These are phyloP conservation scores for Trametes pubescens DNA, from an alignment of 1,284 basidiomycete genomes.

Conservation along the genomic window DNA sequence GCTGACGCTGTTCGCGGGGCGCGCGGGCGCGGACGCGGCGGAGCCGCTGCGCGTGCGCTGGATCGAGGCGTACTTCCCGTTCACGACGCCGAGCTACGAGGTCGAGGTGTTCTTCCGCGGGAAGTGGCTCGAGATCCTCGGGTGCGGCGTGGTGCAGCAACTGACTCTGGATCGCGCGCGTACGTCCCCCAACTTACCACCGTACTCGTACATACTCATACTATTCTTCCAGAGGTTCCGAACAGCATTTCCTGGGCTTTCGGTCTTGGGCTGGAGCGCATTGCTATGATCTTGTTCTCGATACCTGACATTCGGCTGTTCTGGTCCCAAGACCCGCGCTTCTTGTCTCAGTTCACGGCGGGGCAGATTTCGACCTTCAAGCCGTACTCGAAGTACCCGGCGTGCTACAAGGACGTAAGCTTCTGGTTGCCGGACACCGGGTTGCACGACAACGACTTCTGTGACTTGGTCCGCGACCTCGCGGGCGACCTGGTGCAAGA, in stretches of 20 bases:
- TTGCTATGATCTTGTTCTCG: conserved; percentile 97
- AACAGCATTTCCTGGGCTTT: conserved; percentile 98
- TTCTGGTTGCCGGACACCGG: conserved; percentile 80
- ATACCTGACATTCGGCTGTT: conserved; percentile 99
- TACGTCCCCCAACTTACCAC: conserved; percentile 49
- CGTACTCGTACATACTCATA: conserved; percentile 9
- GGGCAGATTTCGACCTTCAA: conserved; percentile 85
- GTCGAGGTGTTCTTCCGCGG: conserved; percentile 97
- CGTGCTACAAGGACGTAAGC: conserved; percentile 90
- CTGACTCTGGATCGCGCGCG: conserved; percentile 88
- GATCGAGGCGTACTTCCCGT: conserved; percentile 99
- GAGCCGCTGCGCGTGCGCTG: conserved; percentile 89
- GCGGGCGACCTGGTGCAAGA: conserved; percentile 94
- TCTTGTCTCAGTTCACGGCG: conserved; percentile 85
- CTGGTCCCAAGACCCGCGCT: conserved; percentile 93
- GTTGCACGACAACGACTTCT: conserved; percentile 97
- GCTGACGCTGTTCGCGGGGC: conserved; percentile 81
- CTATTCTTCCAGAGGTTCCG: conserved; percentile 63
- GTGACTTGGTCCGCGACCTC: conserved; percentile 91
- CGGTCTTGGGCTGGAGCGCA: conserved; percentile 95
- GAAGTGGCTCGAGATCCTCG: conserved; percentile 97
- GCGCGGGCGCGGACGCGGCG: conserved; percentile 51
- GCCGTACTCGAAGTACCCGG: conserved; percentile 90
- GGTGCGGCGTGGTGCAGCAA: conserved; percentile 93
- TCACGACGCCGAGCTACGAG: conserved; percentile 97